These are phyloP conservation scores for Luffa aegyptiaca DNA, from an alignment of 306 rosid genomes.

Conservation along the genomic window DNA sequence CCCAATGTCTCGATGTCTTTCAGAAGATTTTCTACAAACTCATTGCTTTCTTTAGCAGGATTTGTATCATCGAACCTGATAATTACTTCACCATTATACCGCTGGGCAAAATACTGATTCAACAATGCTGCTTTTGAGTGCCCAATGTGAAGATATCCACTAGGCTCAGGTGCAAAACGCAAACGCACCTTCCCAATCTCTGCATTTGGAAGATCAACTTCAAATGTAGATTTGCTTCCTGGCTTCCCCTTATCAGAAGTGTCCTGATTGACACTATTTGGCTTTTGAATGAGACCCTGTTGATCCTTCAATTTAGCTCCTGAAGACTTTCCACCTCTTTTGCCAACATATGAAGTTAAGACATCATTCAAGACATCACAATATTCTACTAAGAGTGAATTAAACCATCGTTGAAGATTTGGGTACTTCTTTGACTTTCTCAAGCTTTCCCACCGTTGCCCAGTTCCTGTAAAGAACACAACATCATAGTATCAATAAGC, in stretches of 20 bases:
- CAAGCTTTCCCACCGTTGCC: constrained; percentile 89
- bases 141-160: constrained; percentile 97
- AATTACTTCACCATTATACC: constrained; percentile 60
- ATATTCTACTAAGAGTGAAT: constrained; percentile 47
- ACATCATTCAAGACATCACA: constrained; percentile 44
- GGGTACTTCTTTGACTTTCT: constrained; percentile 78
- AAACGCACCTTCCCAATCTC: constrained; percentile 78
- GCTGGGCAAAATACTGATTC: constrained; percentile 80
- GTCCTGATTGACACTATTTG: constrained; percentile 32
- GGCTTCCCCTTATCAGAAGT: constrained; percentile 30
- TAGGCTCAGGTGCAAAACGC: constrained; percentile 96
- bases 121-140: constrained; percentile 90
- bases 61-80: constrained; percentile 91
- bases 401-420: constrained; percentile 78
- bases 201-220: constrained; percentile 86
- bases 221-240: constrained; percentile 36
- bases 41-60: constrained; percentile 96
- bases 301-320: constrained; percentile 35
- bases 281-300: constrained; percentile 17
- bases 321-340: constrained; percentile 51
- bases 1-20: constrained; percentile 83
- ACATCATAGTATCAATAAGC: neutral
- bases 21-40: constrained; percentile 75
- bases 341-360: constrained; percentile 38
- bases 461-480: constrained; percentile 42